Base-by-base conservation (phyloP, 2,329 filamentous ascomycete genomes). In the Herpotrichia juniperi region DNA sequence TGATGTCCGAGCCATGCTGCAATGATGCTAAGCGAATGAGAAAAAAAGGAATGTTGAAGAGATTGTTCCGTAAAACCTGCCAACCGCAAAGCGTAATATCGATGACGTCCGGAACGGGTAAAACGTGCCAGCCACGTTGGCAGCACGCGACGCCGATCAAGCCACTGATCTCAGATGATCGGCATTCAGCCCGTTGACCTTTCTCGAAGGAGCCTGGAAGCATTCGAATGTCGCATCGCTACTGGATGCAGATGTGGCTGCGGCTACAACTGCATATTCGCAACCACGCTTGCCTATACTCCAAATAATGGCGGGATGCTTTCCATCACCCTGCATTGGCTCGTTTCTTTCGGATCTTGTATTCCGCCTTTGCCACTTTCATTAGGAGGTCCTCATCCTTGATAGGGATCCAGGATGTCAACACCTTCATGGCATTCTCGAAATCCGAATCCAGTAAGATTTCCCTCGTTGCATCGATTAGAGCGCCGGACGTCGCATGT, bases 391-490 rank as follows among this genome's bases (percentile, higher is more conserved):
- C 92, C 68, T 96, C 91, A 66, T 99, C 93, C 74, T 91, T 91
- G 71, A 99, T 88, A 17, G 93, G 92, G 39, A 97, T 88, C 86
- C 91, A 96, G 50, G 89, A 92, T 25, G 94, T 97, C 57, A 99
- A 80, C 7, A 93, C 89, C 78, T 97, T 97, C 94, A 99, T 99
- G 42, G 90, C 90, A 67, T 96, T 96, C 73, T 99, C 94, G 73
- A 97, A 99, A 71, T 99, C 94, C 16, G 90, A 91, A 65, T 96
- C 92, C 5, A 97, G 79, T 26, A 99, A 81, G 46, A 96, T 91
- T 56, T 96, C 91, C 31, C 91, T 83, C 60, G 94, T 90, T 16
- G 91, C 93, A 71, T 96, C 91, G 42, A 97, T 93, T 24, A 99
- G 81, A 1, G 94, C 93, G 2, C 93, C 90, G 56, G 89, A 90